phyloP scores from a whole-genome alignment of 2,329 filamentous ascomycete species.

The Triangularia setosa region DNA sequence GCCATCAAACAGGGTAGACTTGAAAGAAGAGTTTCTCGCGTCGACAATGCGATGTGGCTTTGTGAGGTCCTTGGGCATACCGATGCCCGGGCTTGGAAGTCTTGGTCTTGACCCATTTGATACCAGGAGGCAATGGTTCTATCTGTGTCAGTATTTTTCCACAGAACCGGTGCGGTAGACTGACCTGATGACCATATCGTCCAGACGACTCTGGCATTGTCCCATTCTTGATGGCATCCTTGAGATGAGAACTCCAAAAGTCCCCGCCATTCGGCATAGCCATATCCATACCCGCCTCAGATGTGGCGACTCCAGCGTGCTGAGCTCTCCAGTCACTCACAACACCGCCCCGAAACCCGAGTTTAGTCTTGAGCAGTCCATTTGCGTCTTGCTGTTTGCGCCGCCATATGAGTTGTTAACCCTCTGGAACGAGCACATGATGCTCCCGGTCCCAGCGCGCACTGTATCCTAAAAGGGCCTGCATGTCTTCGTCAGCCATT shows the following conservation, averaged over 20 bases:
- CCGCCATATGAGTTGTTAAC: conserved; percentile 70
- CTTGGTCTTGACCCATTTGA: conserved; percentile 48
- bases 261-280: conserved; percentile 54
- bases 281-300: conserved; percentile 67
- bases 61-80: conserved; percentile 48
- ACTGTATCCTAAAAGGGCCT: conserved; percentile 68
- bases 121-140: conserved; percentile 52
- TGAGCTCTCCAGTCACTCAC: conserved; percentile 66
- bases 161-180: background rate
- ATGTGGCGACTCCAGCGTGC: conserved; percentile 57
- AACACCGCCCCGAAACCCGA: conserved; percentile 62
- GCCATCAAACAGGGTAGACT: conserved; percentile 45
- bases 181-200: conserved; percentile 56
- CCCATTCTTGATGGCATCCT: conserved; percentile 56
- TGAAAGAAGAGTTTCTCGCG: conserved; percentile 46
- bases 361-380: conserved; percentile 59
- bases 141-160: conserved; percentile 16
- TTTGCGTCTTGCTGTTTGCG: conserved; percentile 63
- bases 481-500: background rate
- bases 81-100: conserved; percentile 44
- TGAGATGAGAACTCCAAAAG: conserved; percentile 52
- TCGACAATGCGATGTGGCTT: conserved; percentile 51
- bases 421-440: conserved; percentile 66
- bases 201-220: conserved; percentile 53
- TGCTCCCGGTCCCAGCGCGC: conserved; percentile 52